phyloP scores from a whole-genome alignment of 2,329 filamentous ascomycete genomes.

The Verticillium tricorpus region DNA sequence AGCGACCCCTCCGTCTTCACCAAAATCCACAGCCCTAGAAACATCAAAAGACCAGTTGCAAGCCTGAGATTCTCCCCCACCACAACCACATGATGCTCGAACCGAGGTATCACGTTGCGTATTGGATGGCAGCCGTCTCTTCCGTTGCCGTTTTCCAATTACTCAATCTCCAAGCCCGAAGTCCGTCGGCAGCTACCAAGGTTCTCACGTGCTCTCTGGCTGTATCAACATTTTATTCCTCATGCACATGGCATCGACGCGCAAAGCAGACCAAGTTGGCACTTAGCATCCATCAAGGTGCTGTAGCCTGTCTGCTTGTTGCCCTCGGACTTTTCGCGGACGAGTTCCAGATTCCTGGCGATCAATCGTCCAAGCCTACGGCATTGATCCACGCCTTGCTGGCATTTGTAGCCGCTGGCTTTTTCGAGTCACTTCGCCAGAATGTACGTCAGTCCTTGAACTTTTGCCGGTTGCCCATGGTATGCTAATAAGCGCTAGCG shows the following conservation, averaged over 20 bases:
- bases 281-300: neutral
- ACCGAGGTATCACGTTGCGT: neutral
- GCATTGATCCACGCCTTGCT: neutral
- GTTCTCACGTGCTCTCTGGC: neutral
- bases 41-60: neutral
- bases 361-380: neutral
- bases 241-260: neutral
- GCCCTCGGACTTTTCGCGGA: neutral
- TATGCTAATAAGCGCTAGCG: neutral
- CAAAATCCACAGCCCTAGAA: neutral
- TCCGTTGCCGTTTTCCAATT: neutral
- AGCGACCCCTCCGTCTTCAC: neutral
- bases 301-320: neutral
- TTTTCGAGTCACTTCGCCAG: neutral
- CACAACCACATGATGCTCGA: neutral
- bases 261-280: neutral
- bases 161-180: neutral
- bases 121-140: neutral
- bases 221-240: neutral
- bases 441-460: neutral
- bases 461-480: neutral
- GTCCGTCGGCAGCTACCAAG: neutral
- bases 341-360: neutral
- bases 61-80: neutral
- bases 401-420: neutral